Percentiles rank a stretch among this genome's conserved stretches.
Conservation (phyloP, 2,329 filamentous ascomycete species). For the Neofusicoccum parvum region DNA sequence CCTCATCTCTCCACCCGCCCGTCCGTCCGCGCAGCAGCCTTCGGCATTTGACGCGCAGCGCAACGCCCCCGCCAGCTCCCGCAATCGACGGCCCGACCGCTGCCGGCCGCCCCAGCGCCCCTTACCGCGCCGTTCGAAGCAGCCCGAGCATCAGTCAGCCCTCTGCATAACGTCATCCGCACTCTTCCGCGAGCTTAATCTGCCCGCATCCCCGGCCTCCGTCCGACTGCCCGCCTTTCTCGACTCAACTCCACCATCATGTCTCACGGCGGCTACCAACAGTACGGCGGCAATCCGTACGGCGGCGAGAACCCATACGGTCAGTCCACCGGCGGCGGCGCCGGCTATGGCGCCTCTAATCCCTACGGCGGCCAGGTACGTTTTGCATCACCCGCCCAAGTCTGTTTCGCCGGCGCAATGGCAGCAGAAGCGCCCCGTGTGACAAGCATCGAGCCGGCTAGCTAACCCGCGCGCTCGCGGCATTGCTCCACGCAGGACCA, state of each 20-base stretch:
- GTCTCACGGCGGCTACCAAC: slow-evolving; percentile 39
- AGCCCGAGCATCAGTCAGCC: slow-evolving; percentile 6
- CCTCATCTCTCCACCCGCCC: neutral
- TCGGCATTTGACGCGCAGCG: too few species aligned
- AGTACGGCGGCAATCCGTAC: slow-evolving; percentile 64
- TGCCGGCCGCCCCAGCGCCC: slow-evolving; percentile 2
- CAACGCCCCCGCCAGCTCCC: neutral
- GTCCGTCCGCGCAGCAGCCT: neutral
- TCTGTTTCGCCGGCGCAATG: neutral
- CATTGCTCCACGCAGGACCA: slow-evolving; percentile 25
- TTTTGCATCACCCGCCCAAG: neutral
- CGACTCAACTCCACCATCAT: slow-evolving; percentile 27
- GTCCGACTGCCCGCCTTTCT: slow-evolving; percentile 20
- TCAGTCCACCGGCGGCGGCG: slow-evolving; percentile 24
- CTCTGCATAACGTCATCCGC: slow-evolving; percentile 20
- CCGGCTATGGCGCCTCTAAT: slow-evolving; percentile 30
- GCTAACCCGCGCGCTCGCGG: slow-evolving; percentile 30
- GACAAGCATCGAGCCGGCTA: slow-evolving; percentile 20
- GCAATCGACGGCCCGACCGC: slow-evolving; percentile 8
- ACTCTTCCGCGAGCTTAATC: slow-evolving; percentile 13
- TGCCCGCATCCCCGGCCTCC: slow-evolving; percentile 1
- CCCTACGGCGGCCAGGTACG: slow-evolving; percentile 38
- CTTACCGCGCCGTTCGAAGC: neutral
- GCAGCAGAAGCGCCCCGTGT: neutral
- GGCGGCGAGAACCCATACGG: slow-evolving; percentile 58